Evolutionary conservation across 2,329 filamentous ascomycete species (phyloP), one percentile per base, ranked within the genome.

Genomic region (Colletotrichum brevisporum): DNA sequence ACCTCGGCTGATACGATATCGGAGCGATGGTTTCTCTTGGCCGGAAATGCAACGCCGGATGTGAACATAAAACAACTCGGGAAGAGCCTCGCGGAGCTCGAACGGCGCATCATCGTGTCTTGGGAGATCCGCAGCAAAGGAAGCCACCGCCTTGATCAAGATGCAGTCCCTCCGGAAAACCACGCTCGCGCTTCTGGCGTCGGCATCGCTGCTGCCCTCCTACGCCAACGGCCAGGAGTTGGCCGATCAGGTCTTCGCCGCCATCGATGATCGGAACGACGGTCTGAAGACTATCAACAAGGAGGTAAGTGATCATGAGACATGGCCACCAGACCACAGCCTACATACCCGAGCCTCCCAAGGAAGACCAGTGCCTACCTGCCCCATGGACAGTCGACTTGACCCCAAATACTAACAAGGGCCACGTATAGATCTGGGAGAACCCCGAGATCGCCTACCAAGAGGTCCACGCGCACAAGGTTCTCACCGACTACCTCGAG

Each of bases 391-490:
- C 27, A 24, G 5, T 18, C 9, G 0, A n/a, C 5, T 2, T 18
- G 51, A 21, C 2, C 3, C 21, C 6, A 10, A 5, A n/a, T 24
- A 1, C 52, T 55, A 3, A 55, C 36, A 31, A 31, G 9, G 21
- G 13, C 5, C 5, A 16, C 15, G 12, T 2, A 3, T 18, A 56
- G 53, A 56, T 56, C 39, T 56, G 53, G 53, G 53, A 45, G 36
- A 56, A 56, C 21, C 53, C 53, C 12, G 53, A 56, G 0, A 27
- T 56, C 1, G 53, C 27, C 0, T 84, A 78, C 68, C 75, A 83
- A 39, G 83, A 84, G 69, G 74, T 76, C 48, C 80, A 80, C 21
- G 83, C 83, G 0, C 83, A 84, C 64, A 74, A 79, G 12, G 72
- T 79, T 5, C 74, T 85, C 53, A 82, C 80, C 0, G 74, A 76